Evolutionary conservation across 2,329 filamentous ascomycete genomes (phyloP).

Genomic region (Cadophora malorum): DNA sequence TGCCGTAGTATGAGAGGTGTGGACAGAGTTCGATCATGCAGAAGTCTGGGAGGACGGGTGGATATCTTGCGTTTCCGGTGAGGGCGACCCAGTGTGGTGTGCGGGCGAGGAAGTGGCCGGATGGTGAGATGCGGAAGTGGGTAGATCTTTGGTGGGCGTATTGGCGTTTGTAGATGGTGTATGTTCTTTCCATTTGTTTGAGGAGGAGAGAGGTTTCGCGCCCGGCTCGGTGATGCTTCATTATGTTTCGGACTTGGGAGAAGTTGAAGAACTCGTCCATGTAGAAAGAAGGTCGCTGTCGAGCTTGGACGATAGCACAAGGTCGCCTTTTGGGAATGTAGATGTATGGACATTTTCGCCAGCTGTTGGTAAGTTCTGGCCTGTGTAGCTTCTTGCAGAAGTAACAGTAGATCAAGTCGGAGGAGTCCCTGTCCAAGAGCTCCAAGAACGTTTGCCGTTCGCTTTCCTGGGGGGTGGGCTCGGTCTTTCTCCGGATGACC

Average conservation of each 20-base stretch:
- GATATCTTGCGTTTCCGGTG: neutral
- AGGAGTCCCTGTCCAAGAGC: neutral
- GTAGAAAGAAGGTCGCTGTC: neutral
- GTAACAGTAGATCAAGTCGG: neutral
- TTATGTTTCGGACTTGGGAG: neutral
- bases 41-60: neutral
- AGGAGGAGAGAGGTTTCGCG: neutral
- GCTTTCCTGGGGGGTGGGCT: neutral
- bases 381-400: neutral
- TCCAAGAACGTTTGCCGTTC: neutral
- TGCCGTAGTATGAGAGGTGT: neutral
- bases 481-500: neutral
- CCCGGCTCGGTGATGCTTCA: neutral
- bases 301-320: neutral
- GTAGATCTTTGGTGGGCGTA: neutral
- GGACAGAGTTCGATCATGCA: neutral
- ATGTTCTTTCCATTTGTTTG: neutral
- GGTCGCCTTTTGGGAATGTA: neutral
- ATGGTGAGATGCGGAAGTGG: neutral
- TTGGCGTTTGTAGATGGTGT: neutral
- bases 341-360: neutral
- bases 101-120: neutral
- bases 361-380: neutral
- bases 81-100: neutral
- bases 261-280: neutral